A percentile compares a stretch with the other conserved stretches of the same genome.
Evolutionary conservation across 306 rosid genomes (phyloP).

Genomic region (Citrullus mucosospermus): DNA sequence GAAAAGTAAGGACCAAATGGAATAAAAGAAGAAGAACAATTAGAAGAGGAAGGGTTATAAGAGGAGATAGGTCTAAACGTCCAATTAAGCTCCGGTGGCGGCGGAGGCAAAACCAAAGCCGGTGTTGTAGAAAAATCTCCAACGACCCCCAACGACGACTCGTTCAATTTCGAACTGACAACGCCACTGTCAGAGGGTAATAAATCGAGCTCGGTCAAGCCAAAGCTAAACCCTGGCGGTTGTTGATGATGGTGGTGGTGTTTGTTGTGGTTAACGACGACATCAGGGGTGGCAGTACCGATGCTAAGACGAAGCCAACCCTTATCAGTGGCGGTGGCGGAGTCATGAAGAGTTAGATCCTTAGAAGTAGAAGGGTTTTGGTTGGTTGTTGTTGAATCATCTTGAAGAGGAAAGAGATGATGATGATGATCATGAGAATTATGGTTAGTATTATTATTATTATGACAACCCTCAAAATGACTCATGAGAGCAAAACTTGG

Average conservation of each 20-base stretch:
- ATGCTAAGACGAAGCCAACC: not conserved
- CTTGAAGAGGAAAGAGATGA: not conserved
- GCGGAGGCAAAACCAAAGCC: not conserved
- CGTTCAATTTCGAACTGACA: not conserved
- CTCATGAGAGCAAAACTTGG: not conserved
- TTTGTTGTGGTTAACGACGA: not conserved
- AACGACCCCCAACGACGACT: not conserved
- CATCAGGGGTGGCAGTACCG: not conserved
- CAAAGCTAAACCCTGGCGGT: not conserved
- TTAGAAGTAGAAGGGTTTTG: not conserved
- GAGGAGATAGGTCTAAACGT: conserved; percentile 40
- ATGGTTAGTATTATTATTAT: not conserved
- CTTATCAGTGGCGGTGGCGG: not conserved
- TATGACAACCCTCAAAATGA: not conserved
- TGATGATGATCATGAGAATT: not conserved
- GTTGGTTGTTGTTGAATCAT: not conserved
- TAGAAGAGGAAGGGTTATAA: conserved; percentile 12
- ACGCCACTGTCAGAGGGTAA: not conserved
- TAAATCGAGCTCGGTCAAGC: not conserved
- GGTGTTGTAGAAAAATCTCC: conserved; percentile 1
- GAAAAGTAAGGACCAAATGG: conserved; percentile 30
- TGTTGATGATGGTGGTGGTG: not conserved
- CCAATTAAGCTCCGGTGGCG: conserved; percentile 41
- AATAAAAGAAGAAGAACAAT: conserved; percentile 35
- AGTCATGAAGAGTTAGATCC: not conserved